phyloP scores from a whole-genome alignment of 768 basidiomycete genomes.

The Tylopilus sp. region DNA sequence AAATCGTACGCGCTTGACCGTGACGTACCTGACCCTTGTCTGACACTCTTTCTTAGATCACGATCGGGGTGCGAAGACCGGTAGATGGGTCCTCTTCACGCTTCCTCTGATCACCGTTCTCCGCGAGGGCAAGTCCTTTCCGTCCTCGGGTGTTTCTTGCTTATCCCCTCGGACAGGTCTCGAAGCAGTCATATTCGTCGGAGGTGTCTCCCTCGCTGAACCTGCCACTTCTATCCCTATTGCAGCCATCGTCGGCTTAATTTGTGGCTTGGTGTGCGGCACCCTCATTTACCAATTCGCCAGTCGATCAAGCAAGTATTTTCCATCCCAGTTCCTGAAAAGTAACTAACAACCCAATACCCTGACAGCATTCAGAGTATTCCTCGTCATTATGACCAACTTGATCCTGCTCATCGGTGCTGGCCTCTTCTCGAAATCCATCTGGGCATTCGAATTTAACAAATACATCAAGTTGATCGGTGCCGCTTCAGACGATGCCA shows the following conservation, averaged over 20 bases:
- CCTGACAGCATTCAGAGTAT: slow-evolving; percentile 67
- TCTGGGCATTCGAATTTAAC: slow-evolving; percentile 70
- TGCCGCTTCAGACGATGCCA: slow-evolving; percentile 61
- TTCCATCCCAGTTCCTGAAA: no score
- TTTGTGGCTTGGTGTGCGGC: slow-evolving; percentile 73
- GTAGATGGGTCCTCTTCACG: slow-evolving; percentile 86
- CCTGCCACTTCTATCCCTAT: slow-evolving; percentile 85
- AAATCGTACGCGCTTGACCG: slow-evolving; percentile 39
- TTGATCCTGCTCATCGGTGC: slow-evolving; percentile 91
- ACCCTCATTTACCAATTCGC: slow-evolving; percentile 79
- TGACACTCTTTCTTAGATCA: slow-evolving; percentile 30
- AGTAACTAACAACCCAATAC: background rate
- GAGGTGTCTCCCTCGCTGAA: slow-evolving; percentile 86
- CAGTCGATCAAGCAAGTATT: slow-evolving; percentile 57
- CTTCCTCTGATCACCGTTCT: slow-evolving; percentile 90
- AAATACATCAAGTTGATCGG: slow-evolving; percentile 69
- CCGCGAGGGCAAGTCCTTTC: slow-evolving; percentile 67
- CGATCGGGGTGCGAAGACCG: slow-evolving; percentile 48
- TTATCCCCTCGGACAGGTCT: slow-evolving; percentile 45
- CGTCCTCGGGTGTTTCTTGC: background rate
- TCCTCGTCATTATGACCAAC: slow-evolving; percentile 91
- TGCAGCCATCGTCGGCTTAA: slow-evolving; percentile 80
- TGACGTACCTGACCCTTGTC: background rate
- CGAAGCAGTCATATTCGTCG: slow-evolving; percentile 92
- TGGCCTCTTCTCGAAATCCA: slow-evolving; percentile 81